Base-by-base conservation (phyloP, 805 yeast genomes). In the Candida dendrica region DNA sequence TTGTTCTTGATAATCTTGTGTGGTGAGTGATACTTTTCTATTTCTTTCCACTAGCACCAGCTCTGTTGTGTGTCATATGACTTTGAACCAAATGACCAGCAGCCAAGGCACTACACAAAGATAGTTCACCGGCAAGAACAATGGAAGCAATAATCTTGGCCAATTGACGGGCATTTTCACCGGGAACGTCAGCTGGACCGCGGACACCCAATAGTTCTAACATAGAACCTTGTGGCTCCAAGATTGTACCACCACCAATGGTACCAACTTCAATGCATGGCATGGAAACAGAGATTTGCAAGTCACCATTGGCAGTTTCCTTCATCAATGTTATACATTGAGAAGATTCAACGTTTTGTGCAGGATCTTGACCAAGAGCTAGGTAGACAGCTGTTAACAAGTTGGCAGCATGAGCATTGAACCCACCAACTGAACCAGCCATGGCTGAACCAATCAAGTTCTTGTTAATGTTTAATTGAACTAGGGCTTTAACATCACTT, bases 361-460 rank as follows among this genome's bases (percentile, higher is more conserved):
- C 98, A n/a, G 99, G 98, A 66, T 93, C 99, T 71, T 93, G 99
- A 44, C 99, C 99, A 45, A 95, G 78, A 4, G 99, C 99, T 49
- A 93, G 68, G 62, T 68, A 93, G 20, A 93, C 82, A 10, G 98
- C 98, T 30, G 98, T 95, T 30, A 93, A 91, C 52, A 93, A 67
- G 63, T 93, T 93, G 38, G 98, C 95, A 41, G 98, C 98, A 55
- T 93, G 99, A 0, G 98, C 98, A 60, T 93, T 93, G 68, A 86
- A 90, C 1, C 99, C 99, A 60, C 99, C 99, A 52, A 93, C 76
- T 16, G 95, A 79, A 33, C 99, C 99, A 20, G 99, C 98, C 93
- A 93, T 85, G 6, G 98, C 98, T 32, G 96, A 85, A 40, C 99
- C 99, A 55, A 93, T 75, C 58, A 93, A 74, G 63, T 93, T 93